Base-by-base conservation (phyloP, 306 rosid species). In the Delonix regia region DNA sequence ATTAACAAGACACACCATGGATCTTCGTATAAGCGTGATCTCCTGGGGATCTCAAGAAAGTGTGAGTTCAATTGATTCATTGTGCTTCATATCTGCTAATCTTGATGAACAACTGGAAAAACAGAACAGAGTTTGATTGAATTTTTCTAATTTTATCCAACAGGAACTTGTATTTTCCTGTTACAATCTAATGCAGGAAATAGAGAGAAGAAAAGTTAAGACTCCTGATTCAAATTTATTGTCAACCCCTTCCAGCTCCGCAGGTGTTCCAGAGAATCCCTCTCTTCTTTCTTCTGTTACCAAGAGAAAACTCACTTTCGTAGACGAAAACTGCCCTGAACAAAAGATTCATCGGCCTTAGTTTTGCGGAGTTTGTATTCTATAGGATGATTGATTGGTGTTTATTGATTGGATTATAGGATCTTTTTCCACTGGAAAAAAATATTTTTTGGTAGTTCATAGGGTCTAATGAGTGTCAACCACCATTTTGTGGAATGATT, bases 241-340 rank as follows among this genome's bases (percentile, higher is more conserved):
- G 72, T 78, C 93, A 76, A 78, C 22, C 56, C 74, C 69, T 38
- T 77, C 87, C 12, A 74, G 64, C 79, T 85, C 86, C 73, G 66
- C 75, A 69, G 85, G 79, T 83, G 81, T 78, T 85, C 61, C 69
- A 83, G 93, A 86, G 86, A 85, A 74, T 74, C 57, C 76, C 53
- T 85, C 89, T 60, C 76, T 78, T 66, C 81, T 44, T 81, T 76
- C 81, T 80, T 71, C 78, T 13, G 93, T 89, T 47, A 74, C 88
- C 9, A 92, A 91, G 93, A 92, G 97, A 88, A 87, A 91, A 82
- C 97, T 95, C 78, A 33, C 72, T 28, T 95, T 88, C 80, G 79
- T 73, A 48, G 86, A 88, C 74, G 89, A 90, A 77, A 59, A 81
- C 72, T 80, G 75, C 80, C 81, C 84, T 0, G 80, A 10, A 53